phyloP scores from a whole-genome alignment of 495 filamentous ascomycete genomes.

The Penicillium silybi region DNA sequence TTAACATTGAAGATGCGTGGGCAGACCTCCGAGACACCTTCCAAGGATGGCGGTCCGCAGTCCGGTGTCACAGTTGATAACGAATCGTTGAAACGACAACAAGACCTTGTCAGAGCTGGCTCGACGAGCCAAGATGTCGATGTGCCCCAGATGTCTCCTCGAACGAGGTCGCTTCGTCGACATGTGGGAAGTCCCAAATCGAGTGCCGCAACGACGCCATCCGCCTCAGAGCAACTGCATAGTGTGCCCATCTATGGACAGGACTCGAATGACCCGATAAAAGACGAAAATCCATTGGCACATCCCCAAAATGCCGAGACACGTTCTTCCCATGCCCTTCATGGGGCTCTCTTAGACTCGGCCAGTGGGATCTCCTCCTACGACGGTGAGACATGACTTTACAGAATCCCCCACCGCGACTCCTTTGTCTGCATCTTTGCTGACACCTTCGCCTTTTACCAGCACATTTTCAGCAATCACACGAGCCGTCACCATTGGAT shows the following conservation, averaged over 20 bases:
- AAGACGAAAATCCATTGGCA: constrained; percentile 11
- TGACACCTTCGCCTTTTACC: not conserved
- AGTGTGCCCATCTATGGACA: not conserved
- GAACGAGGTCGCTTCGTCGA: constrained; percentile 16
- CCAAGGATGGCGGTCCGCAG: constrained; percentile 26
- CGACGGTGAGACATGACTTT: constrained; percentile 10
- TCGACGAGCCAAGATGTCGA: constrained; percentile 36
- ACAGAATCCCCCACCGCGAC: not conserved
- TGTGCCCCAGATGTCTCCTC: constrained; percentile 17
- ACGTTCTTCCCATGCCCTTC: constrained; percentile 7
- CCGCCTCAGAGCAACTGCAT: constrained; percentile 13
- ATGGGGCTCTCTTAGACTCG: constrained; percentile 1
- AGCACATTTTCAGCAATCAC: constrained; percentile 12
- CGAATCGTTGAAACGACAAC: constrained; percentile 45
- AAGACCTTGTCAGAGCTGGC: constrained; percentile 43
- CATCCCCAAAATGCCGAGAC: constrained; percentile 19
- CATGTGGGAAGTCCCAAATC: constrained; percentile 18
- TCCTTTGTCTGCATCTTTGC: not conserved
- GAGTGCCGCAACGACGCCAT: constrained; percentile 19
- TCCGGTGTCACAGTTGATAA: constrained; percentile 47
- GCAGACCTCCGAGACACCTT: constrained; percentile 28
- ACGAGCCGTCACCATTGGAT: constrained; percentile 25
- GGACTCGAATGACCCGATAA: constrained; percentile 2
- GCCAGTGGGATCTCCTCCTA: not conserved
- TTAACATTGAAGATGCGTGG: constrained; percentile 40